A percentile compares a stretch with the other conserved stretches of the same genome.
phyloP scores from a whole-genome alignment of 805 yeast genomes.

The Wickerhamomyces tratensis region DNA sequence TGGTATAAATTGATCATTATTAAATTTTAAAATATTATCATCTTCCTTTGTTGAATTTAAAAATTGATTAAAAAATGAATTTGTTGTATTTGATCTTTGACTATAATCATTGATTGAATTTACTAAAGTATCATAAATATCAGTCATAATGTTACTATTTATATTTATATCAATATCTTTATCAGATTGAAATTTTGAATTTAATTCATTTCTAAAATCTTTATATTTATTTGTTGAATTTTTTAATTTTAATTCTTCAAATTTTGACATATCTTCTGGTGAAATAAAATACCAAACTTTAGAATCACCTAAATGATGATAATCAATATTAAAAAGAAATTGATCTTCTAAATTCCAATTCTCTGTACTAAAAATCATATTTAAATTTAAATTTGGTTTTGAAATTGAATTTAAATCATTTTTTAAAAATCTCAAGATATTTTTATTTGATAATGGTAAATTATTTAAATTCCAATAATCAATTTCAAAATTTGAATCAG shows the following conservation, averaged over 20 bases:
- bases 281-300: constrained; percentile 58
- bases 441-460: constrained; percentile 37
- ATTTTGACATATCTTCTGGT: constrained; percentile 40
- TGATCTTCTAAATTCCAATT: constrained; percentile 58
- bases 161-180: too few relatives aligned
- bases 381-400: constrained; percentile 36
- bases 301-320: constrained; percentile 43
- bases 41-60: neutral
- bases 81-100: too few relatives aligned
- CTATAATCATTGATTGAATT: too few relatives aligned
- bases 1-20: constrained; percentile 37
- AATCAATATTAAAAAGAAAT: constrained; percentile 42
- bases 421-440: constrained; percentile 36
- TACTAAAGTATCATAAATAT: too few relatives aligned
- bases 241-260: constrained; percentile 24
- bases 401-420: constrained; percentile 31
- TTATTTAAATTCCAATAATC: constrained; percentile 52
- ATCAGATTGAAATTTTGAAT: too few relatives aligned
- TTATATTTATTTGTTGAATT: too few relatives aligned
- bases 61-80: too few relatives aligned
- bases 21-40: constrained; percentile 13
- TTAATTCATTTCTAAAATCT: too few relatives aligned
- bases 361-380: constrained; percentile 42
- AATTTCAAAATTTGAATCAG: neutral
- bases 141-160: too few relatives aligned